Percentiles rank a stretch among this genome's conserved stretches.
These are phyloP conservation scores for Fusarium buxicola DNA, from an alignment of 2,329 filamentous ascomycete species.

Conservation along the genomic window DNA sequence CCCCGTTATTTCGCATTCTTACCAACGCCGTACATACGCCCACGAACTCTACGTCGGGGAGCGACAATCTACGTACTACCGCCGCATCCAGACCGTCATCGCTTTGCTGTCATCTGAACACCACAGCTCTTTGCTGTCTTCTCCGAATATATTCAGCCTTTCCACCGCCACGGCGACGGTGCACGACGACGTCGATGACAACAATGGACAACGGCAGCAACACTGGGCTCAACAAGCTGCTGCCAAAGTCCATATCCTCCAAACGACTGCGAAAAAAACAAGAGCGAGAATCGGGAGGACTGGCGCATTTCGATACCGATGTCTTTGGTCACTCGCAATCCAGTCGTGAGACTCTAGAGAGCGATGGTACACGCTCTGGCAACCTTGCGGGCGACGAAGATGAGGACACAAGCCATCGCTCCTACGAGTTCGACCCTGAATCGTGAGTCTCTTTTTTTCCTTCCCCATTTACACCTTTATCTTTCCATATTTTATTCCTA, in stretches of 20 bases:
- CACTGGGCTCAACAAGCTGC: constrained; percentile 61
- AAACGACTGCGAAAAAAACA: constrained; percentile 63
- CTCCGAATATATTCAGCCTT: constrained; percentile 1
- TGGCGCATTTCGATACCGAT: constrained; percentile 44
- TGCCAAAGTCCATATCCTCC: constrained; percentile 63
- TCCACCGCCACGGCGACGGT: neutral
- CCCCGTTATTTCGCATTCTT: neutral
- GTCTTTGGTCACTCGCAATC: constrained; percentile 50
- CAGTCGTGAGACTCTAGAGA: constrained; percentile 55
- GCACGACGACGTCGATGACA: constrained; percentile 16
- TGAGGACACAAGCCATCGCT: constrained; percentile 49
- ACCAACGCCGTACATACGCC: constrained; percentile 10
- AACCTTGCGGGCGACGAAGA: constrained; percentile 50
- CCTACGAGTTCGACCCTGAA: constrained; percentile 52
- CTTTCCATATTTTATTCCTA: constrained; percentile 5
- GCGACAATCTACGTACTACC: constrained; percentile 14
- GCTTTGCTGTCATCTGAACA: constrained; percentile 15
- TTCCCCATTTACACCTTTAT: constrained; percentile 14
- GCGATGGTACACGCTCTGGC: constrained; percentile 48
- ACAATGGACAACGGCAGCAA: constrained; percentile 43
- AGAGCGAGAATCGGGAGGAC: constrained; percentile 52
- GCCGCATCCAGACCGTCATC: constrained; percentile 17
- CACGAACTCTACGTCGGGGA: constrained; percentile 9
- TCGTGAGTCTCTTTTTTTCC: constrained; percentile 37
- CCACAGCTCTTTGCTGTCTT: constrained; percentile 12